Base-by-base conservation (phyloP, 345 rosid genomes). In the Gossypium turneri region DNA sequence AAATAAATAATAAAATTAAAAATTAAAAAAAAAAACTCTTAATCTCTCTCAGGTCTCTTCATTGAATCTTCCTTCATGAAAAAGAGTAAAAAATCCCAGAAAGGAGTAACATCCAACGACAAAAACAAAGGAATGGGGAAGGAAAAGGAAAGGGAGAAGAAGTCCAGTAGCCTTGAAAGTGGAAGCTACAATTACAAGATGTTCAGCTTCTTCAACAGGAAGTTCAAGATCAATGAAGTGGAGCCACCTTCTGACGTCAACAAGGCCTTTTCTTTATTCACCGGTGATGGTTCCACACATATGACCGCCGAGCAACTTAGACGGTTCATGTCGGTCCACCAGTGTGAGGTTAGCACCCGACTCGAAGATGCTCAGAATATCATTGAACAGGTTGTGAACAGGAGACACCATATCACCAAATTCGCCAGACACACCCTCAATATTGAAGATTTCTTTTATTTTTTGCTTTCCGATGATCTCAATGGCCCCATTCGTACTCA, bases 181-280 rank as follows among this genome's bases (percentile, higher is more conserved):
- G 88, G 84, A 0, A 87, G 87, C 77, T 83, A 82, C 81, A 80
- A 73, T 68, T 91, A 89, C 91, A 86, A 78, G 19, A 87, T 95
- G 81, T 91, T 90, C 87, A 86, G 84, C 78, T 85, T 87, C 81
- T 95, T 90, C 84, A 86, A 85, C 76, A 81, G 99, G 60, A 88
- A 90, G 81, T 90, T 91, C 91, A 89, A 82, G 78, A 83, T 88
- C 85, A 85, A 84, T 19, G 93, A 85, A 79, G 85, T 88, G 22
- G 88, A 89, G 82, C 94, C 94, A 0, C 96, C 99, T n/a, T 74
- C 80, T 12, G 98, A 93, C 76, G 89, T 95, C 70, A 85, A 77
- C 55, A 81, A 77, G 16, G 82, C 79, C 4, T 95, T 93, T 67
- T 41, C 45, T 20, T 67, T 53, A 24, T 90, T 79, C 87, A 80